Evolutionary conservation across 345 rosid genomes (phyloP).

Genomic region (Garcia nutans): DNA sequence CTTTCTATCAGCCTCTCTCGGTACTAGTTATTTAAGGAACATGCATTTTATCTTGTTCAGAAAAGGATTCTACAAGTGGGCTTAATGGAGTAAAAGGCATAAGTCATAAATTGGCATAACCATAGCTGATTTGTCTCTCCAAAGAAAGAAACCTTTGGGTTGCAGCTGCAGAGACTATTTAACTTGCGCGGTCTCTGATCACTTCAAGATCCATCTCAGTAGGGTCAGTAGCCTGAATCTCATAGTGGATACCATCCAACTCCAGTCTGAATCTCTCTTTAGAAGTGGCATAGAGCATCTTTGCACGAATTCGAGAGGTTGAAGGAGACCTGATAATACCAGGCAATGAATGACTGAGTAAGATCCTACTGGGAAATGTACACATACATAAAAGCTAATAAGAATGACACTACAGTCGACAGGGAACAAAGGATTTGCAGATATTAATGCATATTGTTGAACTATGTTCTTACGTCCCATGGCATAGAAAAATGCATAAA

Average conservation of each 20-base stretch:
- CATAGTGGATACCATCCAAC: constrained; percentile 24
- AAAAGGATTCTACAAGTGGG: neutral
- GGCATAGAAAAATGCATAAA: neutral
- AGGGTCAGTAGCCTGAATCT: constrained; percentile 28
- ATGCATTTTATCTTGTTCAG: constrained; percentile 7
- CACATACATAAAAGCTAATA: neutral
- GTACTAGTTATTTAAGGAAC: constrained; percentile 12
- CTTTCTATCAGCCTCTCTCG: neutral
- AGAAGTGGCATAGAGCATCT: constrained; percentile 30
- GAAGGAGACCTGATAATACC: constrained; percentile 22
- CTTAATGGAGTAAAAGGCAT: neutral
- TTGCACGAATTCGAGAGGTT: constrained; percentile 27
- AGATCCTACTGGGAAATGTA: neutral
- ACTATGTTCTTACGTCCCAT: neutral
- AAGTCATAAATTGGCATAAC: neutral
- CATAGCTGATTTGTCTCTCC: neutral
- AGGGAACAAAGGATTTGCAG: neutral
- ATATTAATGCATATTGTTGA: neutral
- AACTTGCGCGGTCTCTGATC: constrained; percentile 25
- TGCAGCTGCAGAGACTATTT: neutral
- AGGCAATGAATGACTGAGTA: neutral
- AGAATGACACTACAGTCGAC: neutral
- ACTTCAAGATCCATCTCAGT: constrained; percentile 27
- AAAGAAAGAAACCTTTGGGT: neutral
- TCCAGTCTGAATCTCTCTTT: constrained; percentile 21